Evolutionary conservation across 2,329 filamentous ascomycete species (phyloP), one percentile per base, ranked within the genome.

Genomic region (Botrytis tulipae): DNA sequence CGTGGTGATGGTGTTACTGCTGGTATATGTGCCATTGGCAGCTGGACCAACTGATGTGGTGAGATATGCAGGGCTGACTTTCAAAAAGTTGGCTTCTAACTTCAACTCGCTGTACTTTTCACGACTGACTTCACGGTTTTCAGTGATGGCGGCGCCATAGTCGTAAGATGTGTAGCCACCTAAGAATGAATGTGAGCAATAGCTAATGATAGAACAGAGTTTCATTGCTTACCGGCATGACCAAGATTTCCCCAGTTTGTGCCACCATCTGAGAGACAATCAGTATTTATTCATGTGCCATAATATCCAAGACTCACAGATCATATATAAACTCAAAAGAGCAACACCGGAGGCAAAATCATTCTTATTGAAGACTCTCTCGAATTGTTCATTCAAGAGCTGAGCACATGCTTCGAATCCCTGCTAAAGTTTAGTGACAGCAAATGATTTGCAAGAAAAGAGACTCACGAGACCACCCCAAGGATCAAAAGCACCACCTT

Each of bases 201-300:
- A 44, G 20, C 22, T 35, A 32, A 22, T 29, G 9, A 68, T 72
- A n/a, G 12, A 25, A 44, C 42, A 3, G 10, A 62, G 12, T 29
- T 40, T 14, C 54, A 5, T 25, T 29, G 18, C 71, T 75, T 73
- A 76, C 75, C 75, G 76, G 90, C 86, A 76, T 93, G 89, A 0
- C 92, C 91, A 7, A 93, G 82, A 75, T 94, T 95, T 0, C 93
- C 93, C 93, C 93, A 95, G 80, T 95, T 96, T 0, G 93, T 95
- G 9, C 93, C 93, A 22, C 93, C 93, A 76, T 87, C 78, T 79
- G 32, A 12, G 12, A 60, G 20, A 93, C 46, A 18, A 37, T 78
- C n/a, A 77, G 0, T 87, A 90, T 87, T 88, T 25, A 48, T 44
- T 57, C 75, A 35, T 60, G 12, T 46, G 14, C 12, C 37, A 8